A percentile compares a stretch with the other conserved stretches of the same genome.
Conservation (phyloP, 768 basidiomycete species). For the Gautieria morchelliformis region DNA sequence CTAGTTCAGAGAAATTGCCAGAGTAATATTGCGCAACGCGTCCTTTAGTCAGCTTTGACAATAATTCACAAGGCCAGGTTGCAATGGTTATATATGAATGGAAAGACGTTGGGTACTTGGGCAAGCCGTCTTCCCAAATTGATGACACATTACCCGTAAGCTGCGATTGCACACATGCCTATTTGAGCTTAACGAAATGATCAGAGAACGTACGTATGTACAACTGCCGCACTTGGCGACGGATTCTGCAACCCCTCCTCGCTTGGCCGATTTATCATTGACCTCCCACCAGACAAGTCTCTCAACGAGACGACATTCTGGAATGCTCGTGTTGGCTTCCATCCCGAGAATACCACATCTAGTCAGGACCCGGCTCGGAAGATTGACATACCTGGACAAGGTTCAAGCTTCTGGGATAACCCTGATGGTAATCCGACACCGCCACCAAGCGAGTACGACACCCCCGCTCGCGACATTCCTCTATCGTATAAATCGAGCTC, state of each 20-base stretch:
- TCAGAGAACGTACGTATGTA: slow-evolving; percentile 93
- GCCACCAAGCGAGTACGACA: slow-evolving; percentile 35
- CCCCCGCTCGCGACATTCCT: slow-evolving; percentile 22
- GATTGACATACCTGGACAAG: slow-evolving; percentile 13
- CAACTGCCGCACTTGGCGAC: slow-evolving; percentile 61
- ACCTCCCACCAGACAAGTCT: slow-evolving; percentile 51
- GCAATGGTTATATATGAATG: slow-evolving; percentile 97
- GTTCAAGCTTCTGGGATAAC: slow-evolving; percentile 43
- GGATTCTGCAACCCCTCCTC: slow-evolving; percentile 60
- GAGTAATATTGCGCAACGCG: background rate
- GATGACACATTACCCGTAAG: slow-evolving; percentile 57
- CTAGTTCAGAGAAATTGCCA: slow-evolving; percentile 12
- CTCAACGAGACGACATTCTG: slow-evolving; percentile 77
- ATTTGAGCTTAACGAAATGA: slow-evolving; percentile 13
- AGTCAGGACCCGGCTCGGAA: background rate
- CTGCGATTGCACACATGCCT: background rate
- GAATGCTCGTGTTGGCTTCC: slow-evolving; percentile 68
- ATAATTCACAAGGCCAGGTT: slow-evolving; percentile 71
- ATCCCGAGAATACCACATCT: slow-evolving; percentile 19
- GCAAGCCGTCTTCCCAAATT: slow-evolving; percentile 47
- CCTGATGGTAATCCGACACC: slow-evolving; percentile 50
- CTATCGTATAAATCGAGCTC: background rate
- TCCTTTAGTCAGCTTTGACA: slow-evolving; percentile 59
- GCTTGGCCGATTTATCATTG: slow-evolving; percentile 86
- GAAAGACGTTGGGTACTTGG: slow-evolving; percentile 78